These are phyloP conservation scores for Fusarium tupiense DNA, from an alignment of 2,329 filamentous ascomycete species.

Conservation along the genomic window DNA sequence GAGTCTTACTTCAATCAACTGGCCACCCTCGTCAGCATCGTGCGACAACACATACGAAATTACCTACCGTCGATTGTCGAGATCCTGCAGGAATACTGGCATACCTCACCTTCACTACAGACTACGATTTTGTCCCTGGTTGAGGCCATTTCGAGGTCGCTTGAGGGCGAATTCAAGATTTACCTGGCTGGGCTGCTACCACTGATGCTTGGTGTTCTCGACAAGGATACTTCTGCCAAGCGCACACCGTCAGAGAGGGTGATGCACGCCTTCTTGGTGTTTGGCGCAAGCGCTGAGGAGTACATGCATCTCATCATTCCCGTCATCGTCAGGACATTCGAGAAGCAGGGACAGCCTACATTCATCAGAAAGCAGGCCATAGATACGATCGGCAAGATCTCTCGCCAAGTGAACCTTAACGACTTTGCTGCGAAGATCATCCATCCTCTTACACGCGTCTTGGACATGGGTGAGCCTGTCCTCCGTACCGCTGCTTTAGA, in stretches of 20 bases:
- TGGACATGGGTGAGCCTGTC: conserved; percentile 76
- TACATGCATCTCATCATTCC: conserved; percentile 99
- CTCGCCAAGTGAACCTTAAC: conserved; percentile 94
- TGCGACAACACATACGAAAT: conserved; percentile 93
- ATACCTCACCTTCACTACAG: conserved; percentile 80
- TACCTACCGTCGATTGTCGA: conserved; percentile 88
- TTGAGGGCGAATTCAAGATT: conserved; percentile 98
- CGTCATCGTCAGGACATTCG: conserved; percentile 92
- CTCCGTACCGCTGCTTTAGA: conserved; percentile 87
- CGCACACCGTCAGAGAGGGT: conserved; percentile 89
- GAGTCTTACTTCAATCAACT: conserved; percentile 99
- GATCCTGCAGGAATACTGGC: conserved; percentile 91
- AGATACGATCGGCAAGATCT: conserved; percentile 93
- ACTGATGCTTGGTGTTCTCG: conserved; percentile 92
- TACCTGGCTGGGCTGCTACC: conserved; percentile 90
- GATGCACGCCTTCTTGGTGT: conserved; percentile 93
- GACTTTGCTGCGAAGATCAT: conserved; percentile 97
- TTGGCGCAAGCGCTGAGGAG: conserved; percentile 94
- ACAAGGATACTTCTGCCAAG: conserved; percentile 81
- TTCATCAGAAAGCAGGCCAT: conserved; percentile 89
- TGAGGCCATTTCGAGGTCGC: conserved; percentile 89
- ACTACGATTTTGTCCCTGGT: conserved; percentile 91
- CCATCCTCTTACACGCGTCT: conserved; percentile 86
- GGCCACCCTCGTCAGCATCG: conserved; percentile 90
- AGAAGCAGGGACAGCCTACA: conserved; percentile 83